A percentile compares a stretch with the other conserved stretches of the same genome.
phyloP scores from a whole-genome alignment of 164 flowering plant species.

The Paratinospora sagittata region DNA sequence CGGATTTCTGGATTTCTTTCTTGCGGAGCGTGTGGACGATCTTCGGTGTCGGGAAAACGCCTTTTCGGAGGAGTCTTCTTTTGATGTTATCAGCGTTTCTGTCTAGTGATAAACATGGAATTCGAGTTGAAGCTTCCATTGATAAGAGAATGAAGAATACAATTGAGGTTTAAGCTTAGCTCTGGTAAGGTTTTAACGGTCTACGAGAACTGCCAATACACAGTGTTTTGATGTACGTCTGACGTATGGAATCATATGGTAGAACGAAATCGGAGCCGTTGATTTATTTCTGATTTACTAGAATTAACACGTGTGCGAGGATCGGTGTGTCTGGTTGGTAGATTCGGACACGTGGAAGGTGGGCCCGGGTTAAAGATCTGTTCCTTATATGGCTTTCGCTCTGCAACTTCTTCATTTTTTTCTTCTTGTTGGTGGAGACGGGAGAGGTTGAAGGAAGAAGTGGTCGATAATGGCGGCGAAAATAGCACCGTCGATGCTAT shows the following conservation, averaged over 20 bases:
- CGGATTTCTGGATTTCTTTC: slow-evolving; percentile 65
- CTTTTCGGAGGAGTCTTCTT: slow-evolving; percentile 45
- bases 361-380: too few species aligned
- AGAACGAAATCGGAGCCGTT: too few species aligned
- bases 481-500: slow-evolving; percentile 96
- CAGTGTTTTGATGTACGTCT: too few species aligned
- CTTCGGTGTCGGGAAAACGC: slow-evolving; percentile 78
- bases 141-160: slow-evolving; percentile 5
- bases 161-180: background rate
- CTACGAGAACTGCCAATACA: background rate
- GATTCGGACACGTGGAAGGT: too few species aligned
- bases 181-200: slow-evolving; percentile 1
- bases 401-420: background rate
- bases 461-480: slow-evolving; percentile 34
- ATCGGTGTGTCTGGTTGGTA: too few species aligned
- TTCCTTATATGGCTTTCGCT: too few species aligned
- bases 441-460: slow-evolving; percentile 2
- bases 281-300: too few species aligned
- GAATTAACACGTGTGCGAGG: too few species aligned
- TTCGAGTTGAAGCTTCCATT: slow-evolving; percentile 52
- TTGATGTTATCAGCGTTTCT: slow-evolving; percentile 50
- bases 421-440: too few species aligned
- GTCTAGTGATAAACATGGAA: slow-evolving; percentile 24
- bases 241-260: too few species aligned
- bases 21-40: slow-evolving; percentile 75